Conservation (phyloP, 2,329 filamentous ascomycete genomes). For the Fusarium annulatum region DNA sequence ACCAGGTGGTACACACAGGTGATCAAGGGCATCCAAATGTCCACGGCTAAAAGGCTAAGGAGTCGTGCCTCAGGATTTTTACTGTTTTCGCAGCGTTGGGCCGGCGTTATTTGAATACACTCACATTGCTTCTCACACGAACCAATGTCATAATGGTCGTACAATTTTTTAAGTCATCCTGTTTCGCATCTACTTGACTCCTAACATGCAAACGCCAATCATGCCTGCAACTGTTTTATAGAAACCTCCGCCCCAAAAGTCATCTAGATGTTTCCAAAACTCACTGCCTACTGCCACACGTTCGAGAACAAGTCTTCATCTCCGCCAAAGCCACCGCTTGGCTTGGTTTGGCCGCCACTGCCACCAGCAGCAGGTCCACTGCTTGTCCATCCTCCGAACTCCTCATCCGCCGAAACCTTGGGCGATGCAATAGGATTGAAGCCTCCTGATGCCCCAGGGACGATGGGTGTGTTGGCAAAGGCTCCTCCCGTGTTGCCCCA, state of each 20-base stretch:
- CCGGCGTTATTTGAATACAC: conserved; percentile 39
- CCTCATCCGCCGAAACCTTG: conserved; percentile 87
- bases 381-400: conserved; percentile 96
- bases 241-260: conserved; percentile 20
- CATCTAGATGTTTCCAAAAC: conserved; percentile 27
- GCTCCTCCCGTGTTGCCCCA: conserved; percentile 62
- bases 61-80: conserved; percentile 8
- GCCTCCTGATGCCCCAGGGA: conserved; percentile 72
- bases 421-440: conserved; percentile 66
- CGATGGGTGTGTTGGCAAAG: conserved; percentile 69
- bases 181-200: conserved; percentile 49
- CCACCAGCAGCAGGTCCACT: conserved; percentile 60
- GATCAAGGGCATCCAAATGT: not conserved
- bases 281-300: conserved; percentile 80
- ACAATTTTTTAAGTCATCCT: conserved; percentile 27
- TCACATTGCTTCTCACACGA: conserved; percentile 18
- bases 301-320: conserved; percentile 94
- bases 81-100: conserved; percentile 33
- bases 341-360: conserved; percentile 57
- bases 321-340: conserved; percentile 69
- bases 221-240: conserved; percentile 47
- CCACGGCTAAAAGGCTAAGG: conserved; percentile 2
- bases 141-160: conserved; percentile 13
- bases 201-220: conserved; percentile 50
- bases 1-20: not conserved